Base-by-base conservation (phyloP, 2,329 filamentous ascomycete species). In the Neophaeococcomyces mojaviensis region DNA sequence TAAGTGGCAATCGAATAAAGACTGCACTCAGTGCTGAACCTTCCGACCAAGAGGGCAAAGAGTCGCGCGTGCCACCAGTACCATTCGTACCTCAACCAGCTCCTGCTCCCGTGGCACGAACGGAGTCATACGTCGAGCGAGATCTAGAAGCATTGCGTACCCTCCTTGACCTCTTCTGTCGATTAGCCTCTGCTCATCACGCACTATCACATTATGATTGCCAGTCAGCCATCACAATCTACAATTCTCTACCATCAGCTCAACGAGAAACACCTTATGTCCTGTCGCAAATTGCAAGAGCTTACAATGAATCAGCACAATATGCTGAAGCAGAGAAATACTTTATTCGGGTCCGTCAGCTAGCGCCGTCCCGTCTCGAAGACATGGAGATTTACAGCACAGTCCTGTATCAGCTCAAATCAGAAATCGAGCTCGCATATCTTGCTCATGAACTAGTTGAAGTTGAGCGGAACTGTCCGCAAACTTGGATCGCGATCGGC, bases 331-430 rank as follows among this genome's bases (percentile, higher is more conserved):
- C 92, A 2, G 90, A 95, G 61, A 87, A 85, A 53, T 85, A 82
- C 58, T 98, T 95, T 64, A 76, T 81, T 48, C 81, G 82, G 46
- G 78, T 98, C 54, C 82, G 88, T 41, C 78, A 83, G 26, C 74
- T 92, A 55, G 82, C 86, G 10, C 90, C 90, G 1, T 86, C 86
- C 1, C 81, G 87, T 3, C 74, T 94, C 36, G 85, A 94, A 61
- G 89, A 96, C 60, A 96, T 97, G 89, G 92, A 98, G 62, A 82
- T 97, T 30, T 98, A 95, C 67, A 97, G 90, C 12, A 98, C 92
- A 1, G 84, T 94, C n/a, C 75, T 98, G n/a, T 98, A 94, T 92
- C 89, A 96, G 64, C 70, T 96, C 51, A 95, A 94, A 65, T 83
- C 86, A 52, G 90, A 96, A 60, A 86, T 88, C 0, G 87, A 96